A percentile compares a stretch with the other conserved stretches of the same genome.
Evolutionary conservation across 2,329 filamentous ascomycete species (phyloP).

Genomic region (Tolypocladium paradoxum): DNA sequence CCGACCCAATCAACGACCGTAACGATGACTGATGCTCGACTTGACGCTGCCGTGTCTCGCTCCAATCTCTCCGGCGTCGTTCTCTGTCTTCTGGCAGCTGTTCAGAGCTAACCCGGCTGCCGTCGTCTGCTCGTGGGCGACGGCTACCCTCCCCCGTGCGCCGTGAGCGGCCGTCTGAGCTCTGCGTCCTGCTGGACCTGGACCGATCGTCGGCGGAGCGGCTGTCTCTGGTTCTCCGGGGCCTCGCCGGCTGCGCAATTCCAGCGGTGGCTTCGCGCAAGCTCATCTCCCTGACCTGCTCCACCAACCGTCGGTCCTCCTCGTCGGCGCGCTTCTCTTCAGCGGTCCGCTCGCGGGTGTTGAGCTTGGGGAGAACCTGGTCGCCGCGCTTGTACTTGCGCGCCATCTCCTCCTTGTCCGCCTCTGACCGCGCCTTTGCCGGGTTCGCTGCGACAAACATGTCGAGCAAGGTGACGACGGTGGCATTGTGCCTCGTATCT

Average conservation of each 20-base stretch:
- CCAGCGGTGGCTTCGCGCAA: conserved; percentile 54
- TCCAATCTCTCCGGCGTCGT: conserved; percentile 24
- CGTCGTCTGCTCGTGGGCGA: conserved; percentile 14
- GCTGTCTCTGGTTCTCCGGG: conserved; percentile 20
- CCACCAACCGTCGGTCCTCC: conserved; percentile 58
- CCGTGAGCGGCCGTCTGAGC: conserved; percentile 18
- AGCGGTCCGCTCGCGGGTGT: conserved; percentile 36
- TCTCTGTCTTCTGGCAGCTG: conserved; percentile 25
- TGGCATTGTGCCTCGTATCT: conserved; percentile 82
- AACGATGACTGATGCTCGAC: conserved; percentile 87
- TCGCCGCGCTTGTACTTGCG: conserved; percentile 73
- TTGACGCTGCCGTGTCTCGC: conserved; percentile 42
- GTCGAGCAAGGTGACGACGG: conserved; percentile 78
- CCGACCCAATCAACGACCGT: conserved; percentile 70
- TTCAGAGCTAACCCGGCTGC: conserved; percentile 17
- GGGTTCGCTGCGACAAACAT: conserved; percentile 79
- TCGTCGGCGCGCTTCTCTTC: conserved; percentile 47
- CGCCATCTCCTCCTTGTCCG: conserved; percentile 68
- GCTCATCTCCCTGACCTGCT: conserved; percentile 63
- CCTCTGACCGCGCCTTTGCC: conserved; percentile 53
- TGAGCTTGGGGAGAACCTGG: conserved; percentile 58
- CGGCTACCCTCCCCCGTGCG: conserved; percentile 11
- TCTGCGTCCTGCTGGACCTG: conserved; percentile 20
- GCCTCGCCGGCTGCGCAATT: conserved; percentile 18
- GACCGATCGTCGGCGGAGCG: conserved; percentile 21